phyloP scores from a whole-genome alignment of 192 early-diverging fungal genomes.

The Coemansia interrupta region DNA sequence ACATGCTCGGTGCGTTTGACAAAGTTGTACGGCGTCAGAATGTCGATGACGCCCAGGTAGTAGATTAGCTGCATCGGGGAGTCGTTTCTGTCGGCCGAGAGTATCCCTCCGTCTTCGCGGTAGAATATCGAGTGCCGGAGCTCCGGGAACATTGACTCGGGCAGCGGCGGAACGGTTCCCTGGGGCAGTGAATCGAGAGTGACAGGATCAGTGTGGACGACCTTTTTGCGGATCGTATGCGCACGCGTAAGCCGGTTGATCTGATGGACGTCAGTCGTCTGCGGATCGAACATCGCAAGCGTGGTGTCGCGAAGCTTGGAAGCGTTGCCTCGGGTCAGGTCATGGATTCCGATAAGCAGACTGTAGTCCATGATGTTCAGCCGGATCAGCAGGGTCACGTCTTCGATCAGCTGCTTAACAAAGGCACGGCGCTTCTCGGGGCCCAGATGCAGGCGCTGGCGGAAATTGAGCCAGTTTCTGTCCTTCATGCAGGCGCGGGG shows the following conservation, averaged over 20 bases:
- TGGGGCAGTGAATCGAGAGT: conserved; percentile 45
- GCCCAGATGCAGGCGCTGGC: conserved; percentile 75
- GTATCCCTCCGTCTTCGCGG: conserved; percentile 85
- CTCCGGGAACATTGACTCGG: conserved; percentile 54
- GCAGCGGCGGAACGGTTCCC: conserved; percentile 39
- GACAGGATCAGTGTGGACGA: conserved; percentile 51
- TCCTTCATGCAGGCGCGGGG: conserved; percentile 94
- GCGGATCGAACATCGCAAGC: conserved; percentile 77
- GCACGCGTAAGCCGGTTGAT: conserved; percentile 48
- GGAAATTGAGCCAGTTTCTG: conserved; percentile 84
- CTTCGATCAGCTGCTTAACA: conserved; percentile 80
- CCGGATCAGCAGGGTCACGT: conserved; percentile 72
- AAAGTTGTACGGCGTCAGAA: conserved; percentile 89
- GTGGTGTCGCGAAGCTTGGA: conserved; percentile 91
- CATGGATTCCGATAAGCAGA: conserved; percentile 88
- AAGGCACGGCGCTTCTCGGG: conserved; percentile 75
- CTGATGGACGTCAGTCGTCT: conserved; percentile 45
- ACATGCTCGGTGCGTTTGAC: conserved; percentile 86
- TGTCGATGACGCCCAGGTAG: conserved; percentile 97
- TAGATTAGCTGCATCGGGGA: conserved; percentile 72
- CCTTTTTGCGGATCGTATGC: conserved; percentile 54
- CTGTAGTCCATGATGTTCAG: conserved; percentile 99
- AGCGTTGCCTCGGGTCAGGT: conserved; percentile 76
- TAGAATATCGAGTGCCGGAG: conserved; percentile 79
- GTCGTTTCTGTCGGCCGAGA: conserved; percentile 70